Conservation (phyloP, 2,329 filamentous ascomycete genomes). For the Phaeoacremonium minimum region DNA sequence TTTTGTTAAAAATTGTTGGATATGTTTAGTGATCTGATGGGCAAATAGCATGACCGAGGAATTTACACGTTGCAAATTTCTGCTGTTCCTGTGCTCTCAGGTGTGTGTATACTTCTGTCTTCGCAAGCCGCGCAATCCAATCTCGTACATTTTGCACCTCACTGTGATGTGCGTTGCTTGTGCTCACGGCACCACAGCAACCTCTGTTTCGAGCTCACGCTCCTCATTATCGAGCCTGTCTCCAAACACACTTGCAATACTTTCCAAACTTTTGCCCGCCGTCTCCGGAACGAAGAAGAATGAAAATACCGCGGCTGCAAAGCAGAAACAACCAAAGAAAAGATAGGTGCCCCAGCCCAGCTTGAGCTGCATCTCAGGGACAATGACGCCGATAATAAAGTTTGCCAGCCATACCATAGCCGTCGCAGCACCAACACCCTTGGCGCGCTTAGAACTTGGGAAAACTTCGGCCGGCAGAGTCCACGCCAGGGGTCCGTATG, state of each 20-base stretch:
- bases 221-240: constrained; percentile 7
- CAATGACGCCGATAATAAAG: constrained; percentile 41
- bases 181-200: no score
- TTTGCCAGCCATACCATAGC: constrained; percentile 28
- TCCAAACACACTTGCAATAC: constrained; percentile 35
- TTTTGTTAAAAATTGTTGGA: no score
- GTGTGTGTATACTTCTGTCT: no score
- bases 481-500: constrained; percentile 29
- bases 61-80: no score
- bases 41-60: no score
- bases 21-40: no score
- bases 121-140: no score
- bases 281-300: constrained; percentile 46
- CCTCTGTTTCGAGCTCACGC: no score
- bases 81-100: no score
- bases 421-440: constrained; percentile 27
- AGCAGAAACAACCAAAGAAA: constrained; percentile 51
- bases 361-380: constrained; percentile 47
- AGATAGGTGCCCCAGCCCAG: constrained; percentile 43
- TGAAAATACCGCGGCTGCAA: constrained; percentile 42
- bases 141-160: no score
- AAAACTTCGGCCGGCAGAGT: constrained; percentile 30
- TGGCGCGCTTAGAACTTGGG: constrained; percentile 24
- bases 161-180: no score
- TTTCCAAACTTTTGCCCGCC: constrained; percentile 37